Percentiles rank a stretch among this genome's conserved stretches.
Conservation (phyloP, 2,329 filamentous ascomycete genomes). For the Sporothrix protearum region DNA sequence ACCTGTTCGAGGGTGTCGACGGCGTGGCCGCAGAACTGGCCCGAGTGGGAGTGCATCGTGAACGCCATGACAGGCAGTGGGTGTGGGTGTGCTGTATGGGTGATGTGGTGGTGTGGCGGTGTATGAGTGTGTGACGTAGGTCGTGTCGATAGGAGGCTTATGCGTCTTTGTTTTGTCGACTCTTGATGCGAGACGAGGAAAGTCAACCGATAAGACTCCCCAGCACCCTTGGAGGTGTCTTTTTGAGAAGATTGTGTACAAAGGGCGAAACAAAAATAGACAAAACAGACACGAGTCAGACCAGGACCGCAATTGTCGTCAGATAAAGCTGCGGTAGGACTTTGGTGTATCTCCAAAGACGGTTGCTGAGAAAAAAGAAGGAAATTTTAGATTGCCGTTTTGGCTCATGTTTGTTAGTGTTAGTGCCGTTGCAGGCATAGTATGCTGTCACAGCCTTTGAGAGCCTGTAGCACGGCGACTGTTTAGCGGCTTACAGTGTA, state of each 20-base stretch:
- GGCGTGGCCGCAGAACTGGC: conserved; percentile 94
- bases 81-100: neutral
- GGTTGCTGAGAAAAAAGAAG: neutral
- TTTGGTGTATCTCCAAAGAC: neutral
- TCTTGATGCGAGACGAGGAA: no score
- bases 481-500: neutral
- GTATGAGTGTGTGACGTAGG: neutral
- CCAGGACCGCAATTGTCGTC: neutral
- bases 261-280: neutral
- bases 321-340: neutral
- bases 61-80: conserved; percentile 67
- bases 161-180: neutral
- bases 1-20: conserved; percentile 80
- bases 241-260: neutral
- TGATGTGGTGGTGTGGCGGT: no score
- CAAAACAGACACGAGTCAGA: neutral
- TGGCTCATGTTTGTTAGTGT: neutral
- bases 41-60: conserved; percentile 96
- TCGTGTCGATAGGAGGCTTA: neutral
- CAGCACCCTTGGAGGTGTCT: no score
- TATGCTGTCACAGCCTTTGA: no score
- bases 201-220: neutral
- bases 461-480: neutral
- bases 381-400: conserved; percentile 4
- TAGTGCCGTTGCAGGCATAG: neutral